Base-by-base conservation (phyloP, 2,329 filamentous ascomycete genomes). In the Ploettnerulaceae sp. region DNA sequence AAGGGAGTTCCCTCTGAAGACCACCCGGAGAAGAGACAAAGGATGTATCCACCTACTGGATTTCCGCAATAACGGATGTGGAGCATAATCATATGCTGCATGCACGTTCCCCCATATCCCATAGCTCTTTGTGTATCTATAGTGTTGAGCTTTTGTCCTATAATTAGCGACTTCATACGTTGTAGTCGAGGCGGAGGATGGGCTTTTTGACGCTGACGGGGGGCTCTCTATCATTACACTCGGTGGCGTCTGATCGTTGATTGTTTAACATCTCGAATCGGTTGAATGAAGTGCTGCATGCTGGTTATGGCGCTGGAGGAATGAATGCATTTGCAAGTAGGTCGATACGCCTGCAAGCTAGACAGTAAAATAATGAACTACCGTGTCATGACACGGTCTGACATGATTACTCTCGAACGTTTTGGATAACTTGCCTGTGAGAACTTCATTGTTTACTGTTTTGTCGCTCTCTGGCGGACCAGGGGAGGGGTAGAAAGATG, bases 1-100 rank as follows among this genome's bases (percentile, higher is more conserved):
- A 52, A 43, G 24, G 56, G 55, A 28, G 50, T 47, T 1, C 21
- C 43, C 1, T 41, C 52, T 20, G 58, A 63, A 29, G 57, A 60
- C 4, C 58, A 61, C 47, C 39, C 57, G 2, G 59, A 63, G 9
- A 65, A 64, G 45, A 47, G 62, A 22, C 63, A 64, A 35, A 54
- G 61, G 38, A 59, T 64, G 49, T 64, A 60, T 47, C 49, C 54
- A 18, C 53, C 55, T 7, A 51, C 28, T 21, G 54, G 57, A 8
- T 64, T 57, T 40, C 37, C 45, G 12, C 55, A 60, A 53, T 58
- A 46, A 57, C 12, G 18, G 22, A 18, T 9, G 15, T 12, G n/a
- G 18, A 43, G 17, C 21, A 20, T 25, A 15, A 7, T 39, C n/a
- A n/a, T n/a, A n/a, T 33, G 17, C 4, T 3, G 25, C 9, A 12